A percentile compares a stretch with the other conserved stretches of the same genome.
Conservation (phyloP, 2,329 filamentous ascomycete genomes). For the Aureobasidium pullulans region DNA sequence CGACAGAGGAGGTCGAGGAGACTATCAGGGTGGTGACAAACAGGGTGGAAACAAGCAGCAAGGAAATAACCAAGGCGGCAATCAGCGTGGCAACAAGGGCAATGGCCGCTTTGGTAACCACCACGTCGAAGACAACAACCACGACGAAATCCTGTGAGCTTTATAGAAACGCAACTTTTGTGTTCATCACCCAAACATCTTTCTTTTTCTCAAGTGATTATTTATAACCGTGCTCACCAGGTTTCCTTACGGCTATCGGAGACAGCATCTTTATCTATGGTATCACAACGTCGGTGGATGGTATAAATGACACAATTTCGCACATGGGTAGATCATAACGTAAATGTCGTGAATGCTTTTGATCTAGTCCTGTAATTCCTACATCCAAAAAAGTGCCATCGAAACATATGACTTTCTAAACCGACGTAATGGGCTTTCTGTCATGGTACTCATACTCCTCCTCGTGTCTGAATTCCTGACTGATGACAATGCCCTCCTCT, state of each 20-base stretch:
- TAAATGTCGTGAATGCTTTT: background rate
- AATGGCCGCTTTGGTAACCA: too few species aligned
- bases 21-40: background rate
- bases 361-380: background rate
- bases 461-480: conserved; percentile 3
- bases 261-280: too few species aligned
- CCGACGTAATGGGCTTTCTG: background rate
- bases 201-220: too few species aligned
- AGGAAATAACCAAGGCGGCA: background rate
- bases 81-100: background rate
- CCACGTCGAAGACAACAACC: too few species aligned
- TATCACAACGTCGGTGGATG: background rate
- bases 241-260: too few species aligned
- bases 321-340: too few species aligned
- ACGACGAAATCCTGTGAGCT: too few species aligned
- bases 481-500: conserved; percentile 3
- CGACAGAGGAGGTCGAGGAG: background rate
- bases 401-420: background rate
- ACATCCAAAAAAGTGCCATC: background rate
- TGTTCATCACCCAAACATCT: too few species aligned
- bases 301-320: too few species aligned
- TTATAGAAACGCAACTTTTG: too few species aligned
- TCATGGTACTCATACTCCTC: conserved; percentile 9
- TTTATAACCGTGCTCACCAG: too few species aligned
- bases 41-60: background rate